These are phyloP conservation scores for Nigrospora sphaerica DNA, from an alignment of 2,329 filamentous ascomycete species.

Conservation along the genomic window DNA sequence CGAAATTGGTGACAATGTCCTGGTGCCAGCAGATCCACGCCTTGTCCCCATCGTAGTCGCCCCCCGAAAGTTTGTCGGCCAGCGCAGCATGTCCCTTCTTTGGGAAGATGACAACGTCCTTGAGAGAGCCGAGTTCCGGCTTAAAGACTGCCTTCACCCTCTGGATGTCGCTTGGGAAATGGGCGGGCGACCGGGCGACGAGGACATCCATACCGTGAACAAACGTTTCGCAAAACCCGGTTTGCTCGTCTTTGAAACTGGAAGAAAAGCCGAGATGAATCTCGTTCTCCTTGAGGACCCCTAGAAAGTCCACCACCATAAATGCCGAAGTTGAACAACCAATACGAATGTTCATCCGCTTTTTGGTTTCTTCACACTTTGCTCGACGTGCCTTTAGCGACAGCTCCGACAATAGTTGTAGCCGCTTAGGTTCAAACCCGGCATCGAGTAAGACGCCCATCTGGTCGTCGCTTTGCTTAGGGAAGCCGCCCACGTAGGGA, in stretches of 20 bases:
- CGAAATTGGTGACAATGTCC: constrained; percentile 58
- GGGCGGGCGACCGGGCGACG: constrained; percentile 62
- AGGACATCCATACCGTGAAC: constrained; percentile 55
- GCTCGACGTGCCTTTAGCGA: constrained; percentile 38
- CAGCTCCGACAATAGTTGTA: constrained; percentile 39
- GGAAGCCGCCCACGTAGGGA: constrained; percentile 42
- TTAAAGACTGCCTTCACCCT: constrained; percentile 53
- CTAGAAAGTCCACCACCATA: constrained; percentile 63
- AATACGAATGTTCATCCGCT: constrained; percentile 54
- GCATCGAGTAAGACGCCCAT: constrained; percentile 48
- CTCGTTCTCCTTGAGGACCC: constrained; percentile 54
- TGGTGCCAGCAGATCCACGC: constrained; percentile 73
- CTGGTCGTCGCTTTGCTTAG: constrained; percentile 39
- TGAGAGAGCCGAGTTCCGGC: constrained; percentile 57
- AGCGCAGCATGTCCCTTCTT: constrained; percentile 53
- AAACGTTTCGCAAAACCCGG: constrained; percentile 43
- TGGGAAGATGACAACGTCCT: constrained; percentile 76
- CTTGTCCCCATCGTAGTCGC: constrained; percentile 76
- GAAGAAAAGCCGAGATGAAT: constrained; percentile 62
- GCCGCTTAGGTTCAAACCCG: constrained; percentile 49
- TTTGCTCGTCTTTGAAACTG: constrained; percentile 49
- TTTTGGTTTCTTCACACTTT: constrained; percentile 46
- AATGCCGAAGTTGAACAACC: constrained; percentile 53
- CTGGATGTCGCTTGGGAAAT: constrained; percentile 67
- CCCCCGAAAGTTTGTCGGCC: constrained; percentile 66